These are phyloP conservation scores for Capsicum chinense DNA, from an alignment of 257 asterid genomes.

Conservation along the genomic window DNA sequence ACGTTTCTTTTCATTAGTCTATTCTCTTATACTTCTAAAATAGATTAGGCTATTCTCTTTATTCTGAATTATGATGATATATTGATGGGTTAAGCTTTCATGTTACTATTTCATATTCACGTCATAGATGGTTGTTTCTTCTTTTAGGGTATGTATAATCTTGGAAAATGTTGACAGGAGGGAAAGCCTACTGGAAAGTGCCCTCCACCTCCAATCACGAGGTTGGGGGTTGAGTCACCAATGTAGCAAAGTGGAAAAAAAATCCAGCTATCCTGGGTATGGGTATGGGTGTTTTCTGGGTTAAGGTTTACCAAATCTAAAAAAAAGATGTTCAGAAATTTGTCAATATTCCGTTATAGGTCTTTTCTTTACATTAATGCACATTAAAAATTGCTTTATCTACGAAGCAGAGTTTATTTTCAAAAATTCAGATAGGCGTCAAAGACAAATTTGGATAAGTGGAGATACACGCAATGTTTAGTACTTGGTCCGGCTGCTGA, in stretches of 20 bases:
- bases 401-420: neutral
- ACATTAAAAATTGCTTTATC: conserved; percentile 1
- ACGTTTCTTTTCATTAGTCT: conserved; percentile 12
- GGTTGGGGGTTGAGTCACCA: neutral
- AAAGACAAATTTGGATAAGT: neutral
- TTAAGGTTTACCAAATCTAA: neutral
- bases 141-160: conserved; percentile 16
- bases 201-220: neutral
- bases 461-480: neutral
- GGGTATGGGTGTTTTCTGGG: neutral
- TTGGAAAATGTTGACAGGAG: neutral
- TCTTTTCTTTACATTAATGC: neutral
- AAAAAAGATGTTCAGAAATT: neutral
- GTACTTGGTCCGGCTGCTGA: conserved; percentile 11
- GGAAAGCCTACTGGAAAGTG: neutral
- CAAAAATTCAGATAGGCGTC: neutral
- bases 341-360: neutral
- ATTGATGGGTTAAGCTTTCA: conserved; percentile 8
- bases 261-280: neutral
- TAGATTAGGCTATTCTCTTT: conserved; percentile 11
- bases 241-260: conserved; percentile 6
- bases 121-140: neutral
- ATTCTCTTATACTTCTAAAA: neutral
- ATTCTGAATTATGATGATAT: neutral
- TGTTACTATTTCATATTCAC: conserved; percentile 1